These are phyloP conservation scores for Penicillium odoratum DNA, from an alignment of 495 filamentous ascomycete genomes.

Conservation along the genomic window DNA sequence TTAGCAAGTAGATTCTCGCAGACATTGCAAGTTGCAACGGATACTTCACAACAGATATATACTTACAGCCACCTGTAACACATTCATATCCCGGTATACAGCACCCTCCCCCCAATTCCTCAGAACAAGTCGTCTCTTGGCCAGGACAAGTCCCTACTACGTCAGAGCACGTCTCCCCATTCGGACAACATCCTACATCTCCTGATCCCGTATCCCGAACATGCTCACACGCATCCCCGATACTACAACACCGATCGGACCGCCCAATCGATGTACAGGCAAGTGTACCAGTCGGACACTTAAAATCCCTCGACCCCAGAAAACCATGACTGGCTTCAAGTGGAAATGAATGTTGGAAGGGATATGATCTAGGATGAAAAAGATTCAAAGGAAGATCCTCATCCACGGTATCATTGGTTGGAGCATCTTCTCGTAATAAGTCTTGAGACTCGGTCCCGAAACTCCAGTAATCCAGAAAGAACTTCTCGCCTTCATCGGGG, in stretches of 20 bases:
- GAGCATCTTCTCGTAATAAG: constrained; percentile 4
- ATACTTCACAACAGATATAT: constrained; percentile 12
- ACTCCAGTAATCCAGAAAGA: constrained; percentile 65
- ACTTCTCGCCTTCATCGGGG: constrained; percentile 79
- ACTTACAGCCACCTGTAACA: constrained; percentile 77
- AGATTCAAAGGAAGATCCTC: constrained; percentile 9
- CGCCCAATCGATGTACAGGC: constrained; percentile 67
- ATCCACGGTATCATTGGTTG: background rate
- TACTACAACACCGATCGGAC: constrained; percentile 74
- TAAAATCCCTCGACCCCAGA: constrained; percentile 52
- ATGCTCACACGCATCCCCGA: constrained; percentile 65
- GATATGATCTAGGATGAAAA: constrained; percentile 29
- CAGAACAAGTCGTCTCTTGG: constrained; percentile 67
- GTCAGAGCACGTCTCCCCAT: constrained; percentile 66
- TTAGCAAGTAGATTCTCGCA: background rate
- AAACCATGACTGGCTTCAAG: background rate
- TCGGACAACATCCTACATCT: constrained; percentile 82
- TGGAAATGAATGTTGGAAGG: constrained; percentile 41
- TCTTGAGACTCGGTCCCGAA: constrained; percentile 35
- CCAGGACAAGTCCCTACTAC: constrained; percentile 60
- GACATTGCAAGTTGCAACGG: background rate
- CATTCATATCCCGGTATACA: constrained; percentile 82
- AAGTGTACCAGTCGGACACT: constrained; percentile 70
- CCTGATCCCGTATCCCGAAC: constrained; percentile 73
- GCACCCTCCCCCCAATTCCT: constrained; percentile 76